phyloP scores from a whole-genome alignment of 202 grass and related monocot species.

The Carex sylvatica region DNA sequence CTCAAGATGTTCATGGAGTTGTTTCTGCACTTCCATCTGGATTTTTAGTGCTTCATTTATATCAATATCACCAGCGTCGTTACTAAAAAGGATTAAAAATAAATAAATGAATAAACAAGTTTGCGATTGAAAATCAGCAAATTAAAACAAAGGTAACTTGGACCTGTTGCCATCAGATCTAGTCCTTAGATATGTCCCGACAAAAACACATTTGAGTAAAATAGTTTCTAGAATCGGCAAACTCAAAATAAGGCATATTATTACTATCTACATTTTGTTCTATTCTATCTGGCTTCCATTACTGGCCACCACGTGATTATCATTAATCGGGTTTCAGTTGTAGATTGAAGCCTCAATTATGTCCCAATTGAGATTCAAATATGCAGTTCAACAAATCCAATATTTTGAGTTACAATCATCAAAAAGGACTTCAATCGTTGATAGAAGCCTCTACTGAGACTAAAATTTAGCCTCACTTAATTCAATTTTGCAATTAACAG shows the following conservation, averaged over 20 bases:
- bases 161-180: neutral
- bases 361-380: neutral
- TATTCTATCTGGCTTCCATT: neutral
- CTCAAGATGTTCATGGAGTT: slow-evolving; percentile 47
- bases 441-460: neutral
- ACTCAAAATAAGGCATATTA: neutral
- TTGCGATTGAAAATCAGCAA: neutral
- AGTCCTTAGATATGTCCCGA: neutral
- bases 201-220: neutral
- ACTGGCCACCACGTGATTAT: neutral
- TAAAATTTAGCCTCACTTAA: neutral
- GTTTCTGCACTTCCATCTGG: slow-evolving; percentile 48
- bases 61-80: slow-evolving; percentile 19
- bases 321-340: neutral
- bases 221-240: neutral
- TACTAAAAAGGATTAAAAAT: neutral
- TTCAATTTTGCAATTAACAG: neutral
- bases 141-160: slow-evolving; percentile 1
- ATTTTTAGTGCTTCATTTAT: slow-evolving; percentile 44
- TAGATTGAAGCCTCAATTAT: neutral
- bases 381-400: neutral
- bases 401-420: neutral
- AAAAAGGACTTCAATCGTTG: neutral
- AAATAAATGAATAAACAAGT: neutral
- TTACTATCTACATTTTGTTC: neutral